Percentiles rank a stretch among this genome's conserved stretches.
Conservation (phyloP, 139 green algal species). For the Haematococcus lacustris region DNA sequence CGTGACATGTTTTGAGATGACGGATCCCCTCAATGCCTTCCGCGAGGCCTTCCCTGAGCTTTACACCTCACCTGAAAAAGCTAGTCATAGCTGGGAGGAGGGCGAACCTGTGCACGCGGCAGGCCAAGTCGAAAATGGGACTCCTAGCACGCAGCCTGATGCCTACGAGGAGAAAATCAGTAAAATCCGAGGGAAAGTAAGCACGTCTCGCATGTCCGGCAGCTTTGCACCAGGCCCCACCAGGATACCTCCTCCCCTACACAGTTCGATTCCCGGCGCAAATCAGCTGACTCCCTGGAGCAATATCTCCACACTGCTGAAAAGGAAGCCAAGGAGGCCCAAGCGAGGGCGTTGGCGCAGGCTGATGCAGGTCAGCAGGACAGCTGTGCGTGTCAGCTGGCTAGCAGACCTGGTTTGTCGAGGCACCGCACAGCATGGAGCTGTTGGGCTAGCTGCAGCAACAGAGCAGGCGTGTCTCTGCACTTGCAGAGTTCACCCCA, state of each 20-base stretch:
- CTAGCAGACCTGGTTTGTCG: not conserved
- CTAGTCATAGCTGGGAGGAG: not conserved
- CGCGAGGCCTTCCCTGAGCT: not conserved
- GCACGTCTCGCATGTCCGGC: not conserved
- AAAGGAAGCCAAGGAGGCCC: slow-evolving; percentile 27
- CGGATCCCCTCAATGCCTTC: not conserved
- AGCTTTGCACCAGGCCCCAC: not conserved
- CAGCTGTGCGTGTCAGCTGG: not conserved
- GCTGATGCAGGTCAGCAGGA: slow-evolving; percentile 21
- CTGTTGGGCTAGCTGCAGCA: not conserved
- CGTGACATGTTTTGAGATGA: not conserved
- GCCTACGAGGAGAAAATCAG: not conserved
- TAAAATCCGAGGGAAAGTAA: not conserved
- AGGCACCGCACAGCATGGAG: too few species aligned
- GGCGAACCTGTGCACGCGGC: not conserved
- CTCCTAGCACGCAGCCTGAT: not conserved
- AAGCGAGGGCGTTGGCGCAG: slow-evolving; percentile 23
- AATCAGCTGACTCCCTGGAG: slow-evolving; percentile 28
- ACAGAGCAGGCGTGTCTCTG: not conserved
- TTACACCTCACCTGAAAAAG: not conserved
- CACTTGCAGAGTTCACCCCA: slow-evolving; percentile 49
- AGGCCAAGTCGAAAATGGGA: not conserved
- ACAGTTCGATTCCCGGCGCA: slow-evolving; percentile 25
- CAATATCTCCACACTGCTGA: slow-evolving; percentile 20
- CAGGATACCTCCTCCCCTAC: not conserved